Conservation (phyloP, 805 yeast species). For the Scheffersomyces lignosus region DNA sequence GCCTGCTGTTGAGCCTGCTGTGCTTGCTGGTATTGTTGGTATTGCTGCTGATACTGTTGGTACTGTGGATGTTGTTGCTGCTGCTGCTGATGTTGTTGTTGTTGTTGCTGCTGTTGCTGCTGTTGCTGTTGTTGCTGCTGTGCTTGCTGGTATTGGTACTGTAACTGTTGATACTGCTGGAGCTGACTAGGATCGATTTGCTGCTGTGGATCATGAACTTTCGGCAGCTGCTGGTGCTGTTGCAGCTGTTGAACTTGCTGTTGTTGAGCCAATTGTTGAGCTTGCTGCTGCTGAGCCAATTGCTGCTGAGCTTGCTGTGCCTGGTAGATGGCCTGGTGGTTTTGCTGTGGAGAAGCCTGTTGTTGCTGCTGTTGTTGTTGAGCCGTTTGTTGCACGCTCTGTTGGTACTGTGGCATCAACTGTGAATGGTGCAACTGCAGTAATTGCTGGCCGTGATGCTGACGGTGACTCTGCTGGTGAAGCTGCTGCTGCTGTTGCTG, state of each 20-base stretch:
- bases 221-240: constrained; percentile 8
- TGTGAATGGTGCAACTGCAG: constrained; percentile 16
- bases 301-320: neutral
- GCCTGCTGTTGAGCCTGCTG: constrained; percentile 7
- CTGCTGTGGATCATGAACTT: constrained; percentile 4
- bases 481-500: constrained; percentile 12
- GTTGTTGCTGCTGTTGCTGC: constrained; percentile 7
- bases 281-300: constrained; percentile 7
- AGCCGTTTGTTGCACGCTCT: constrained; percentile 15
- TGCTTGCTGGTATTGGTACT: constrained; percentile 6
- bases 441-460: constrained; percentile 6
- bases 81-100: constrained; percentile 3
- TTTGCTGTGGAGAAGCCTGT: constrained; percentile 15
- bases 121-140: constrained; percentile 11
- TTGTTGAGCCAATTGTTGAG: constrained; percentile 11
- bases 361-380: constrained; percentile 18
- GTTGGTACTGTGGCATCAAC: constrained; percentile 17
- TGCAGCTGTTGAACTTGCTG: constrained; percentile 12
- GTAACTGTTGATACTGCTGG: neutral
- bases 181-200: neutral
- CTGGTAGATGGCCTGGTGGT: constrained; percentile 3
- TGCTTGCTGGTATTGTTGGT: constrained; percentile 5
- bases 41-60: constrained; percentile 11
- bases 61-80: constrained; percentile 15
- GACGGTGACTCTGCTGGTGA: constrained; percentile 10